These are phyloP conservation scores for Phallus indusiatus DNA, from an alignment of 768 basidiomycete genomes.

Conservation along the genomic window DNA sequence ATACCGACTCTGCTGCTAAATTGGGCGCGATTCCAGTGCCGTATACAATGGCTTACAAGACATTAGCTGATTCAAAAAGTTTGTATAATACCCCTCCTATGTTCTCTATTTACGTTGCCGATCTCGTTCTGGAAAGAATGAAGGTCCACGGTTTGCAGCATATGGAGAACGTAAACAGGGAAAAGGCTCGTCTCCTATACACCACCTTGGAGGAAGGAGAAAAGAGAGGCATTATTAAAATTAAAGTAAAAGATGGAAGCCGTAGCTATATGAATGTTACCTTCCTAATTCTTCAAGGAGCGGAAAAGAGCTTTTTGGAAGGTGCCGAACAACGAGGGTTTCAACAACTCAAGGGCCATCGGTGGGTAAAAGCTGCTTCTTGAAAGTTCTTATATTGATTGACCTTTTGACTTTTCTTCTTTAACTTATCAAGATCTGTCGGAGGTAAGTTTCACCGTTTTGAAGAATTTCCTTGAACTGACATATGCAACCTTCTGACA, in stretches of 20 bases:
- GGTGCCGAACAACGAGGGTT: constrained; percentile 75
- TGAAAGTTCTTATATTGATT: background rate
- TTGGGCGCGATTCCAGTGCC: constrained; percentile 73
- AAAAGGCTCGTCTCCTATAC: constrained; percentile 76
- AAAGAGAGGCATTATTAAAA: constrained; percentile 54
- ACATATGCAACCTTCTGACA: constrained; percentile 4
- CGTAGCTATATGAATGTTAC: constrained; percentile 96
- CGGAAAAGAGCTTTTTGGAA: constrained; percentile 63
- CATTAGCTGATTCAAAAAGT: constrained; percentile 61
- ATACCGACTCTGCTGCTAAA: constrained; percentile 67
- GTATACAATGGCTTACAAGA: constrained; percentile 72
- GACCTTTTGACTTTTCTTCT: background rate
- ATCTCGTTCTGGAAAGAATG: constrained; percentile 72
- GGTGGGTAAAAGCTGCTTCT: constrained; percentile 38
- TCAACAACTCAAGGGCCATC: constrained; percentile 86
- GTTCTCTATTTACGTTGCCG: constrained; percentile 83
- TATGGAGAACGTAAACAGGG: constrained; percentile 54
- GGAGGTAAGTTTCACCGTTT: constrained; percentile 30
- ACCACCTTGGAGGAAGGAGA: constrained; percentile 60
- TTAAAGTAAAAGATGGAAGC: constrained; percentile 64
- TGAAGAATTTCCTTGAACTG: background rate
- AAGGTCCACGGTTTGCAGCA: constrained; percentile 50
- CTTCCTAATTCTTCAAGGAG: constrained; percentile 67
- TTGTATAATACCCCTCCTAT: constrained; percentile 92
- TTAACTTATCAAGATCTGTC: constrained; percentile 34